phyloP scores from a whole-genome alignment of 768 basidiomycete species.

The Agaricus blazei region DNA sequence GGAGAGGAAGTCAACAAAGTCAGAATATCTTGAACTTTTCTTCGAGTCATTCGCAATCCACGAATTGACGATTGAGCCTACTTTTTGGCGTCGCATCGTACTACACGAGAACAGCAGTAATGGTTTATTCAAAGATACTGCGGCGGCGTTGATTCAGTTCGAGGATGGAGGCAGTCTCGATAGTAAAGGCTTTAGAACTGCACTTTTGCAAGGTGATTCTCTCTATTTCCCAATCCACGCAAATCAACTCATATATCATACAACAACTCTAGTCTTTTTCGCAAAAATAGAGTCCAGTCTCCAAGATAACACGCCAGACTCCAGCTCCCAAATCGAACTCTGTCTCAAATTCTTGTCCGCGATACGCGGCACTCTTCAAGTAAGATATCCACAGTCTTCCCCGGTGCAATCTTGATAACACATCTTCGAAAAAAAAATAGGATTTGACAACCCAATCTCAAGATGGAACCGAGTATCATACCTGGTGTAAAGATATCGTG shows the following conservation, averaged over 20 bases:
- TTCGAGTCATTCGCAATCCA: constrained; percentile 3
- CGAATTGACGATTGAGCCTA: not conserved
- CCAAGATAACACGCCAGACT: not conserved
- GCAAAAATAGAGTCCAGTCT: constrained; percentile 3
- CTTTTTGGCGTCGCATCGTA: constrained; percentile 2
- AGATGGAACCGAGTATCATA: not conserved
- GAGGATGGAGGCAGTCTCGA: not conserved
- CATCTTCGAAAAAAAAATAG: not conserved
- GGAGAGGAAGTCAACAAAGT: not conserved
- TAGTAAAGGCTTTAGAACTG: not conserved
- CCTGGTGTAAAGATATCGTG: constrained; percentile 5
- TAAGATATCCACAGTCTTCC: not conserved
- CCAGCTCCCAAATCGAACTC: not conserved
- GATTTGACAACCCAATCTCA: not conserved
- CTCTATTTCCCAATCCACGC: not conserved
- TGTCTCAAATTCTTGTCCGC: constrained; percentile 7
- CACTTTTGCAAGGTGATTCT: not conserved
- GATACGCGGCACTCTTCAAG: constrained; percentile 4
- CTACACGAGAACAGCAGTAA: not conserved
- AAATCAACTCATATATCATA: not conserved
- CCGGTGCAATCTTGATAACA: not conserved
- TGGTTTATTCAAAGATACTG: constrained; percentile 4
- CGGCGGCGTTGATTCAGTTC: not conserved
- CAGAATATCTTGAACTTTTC: not conserved
- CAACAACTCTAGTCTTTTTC: not conserved